phyloP scores from a whole-genome alignment of 2,329 filamentous ascomycete genomes.

The Elsinoe fawcettii region DNA sequence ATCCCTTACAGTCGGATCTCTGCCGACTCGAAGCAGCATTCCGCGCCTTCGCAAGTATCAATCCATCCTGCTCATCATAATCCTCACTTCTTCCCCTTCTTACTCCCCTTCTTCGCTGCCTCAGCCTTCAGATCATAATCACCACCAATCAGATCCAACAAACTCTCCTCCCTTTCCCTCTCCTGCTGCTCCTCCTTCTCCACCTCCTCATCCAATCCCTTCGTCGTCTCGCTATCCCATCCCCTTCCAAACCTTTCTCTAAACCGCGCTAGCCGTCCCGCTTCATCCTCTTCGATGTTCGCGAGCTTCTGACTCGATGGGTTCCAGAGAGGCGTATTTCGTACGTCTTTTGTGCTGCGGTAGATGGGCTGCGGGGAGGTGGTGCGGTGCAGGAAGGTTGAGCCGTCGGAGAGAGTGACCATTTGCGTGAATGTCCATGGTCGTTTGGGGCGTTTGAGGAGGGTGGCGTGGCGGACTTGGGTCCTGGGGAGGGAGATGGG shows the following conservation, averaged over 20 bases:
- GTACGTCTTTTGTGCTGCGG: conserved; percentile 67
- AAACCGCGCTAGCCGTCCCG: conserved; percentile 80
- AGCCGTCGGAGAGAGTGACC: conserved; percentile 84
- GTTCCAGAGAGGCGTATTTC: conserved; percentile 88
- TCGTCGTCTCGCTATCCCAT: conserved; percentile 57
- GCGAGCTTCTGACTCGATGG: conserved; percentile 70
- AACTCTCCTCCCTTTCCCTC: conserved; percentile 34
- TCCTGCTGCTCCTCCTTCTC: conserved; percentile 10
- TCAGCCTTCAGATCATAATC: conserved; percentile 38
- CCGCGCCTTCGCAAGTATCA: too few relatives aligned
- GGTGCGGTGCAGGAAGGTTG: conserved; percentile 70
- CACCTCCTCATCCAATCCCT: conserved; percentile 17
- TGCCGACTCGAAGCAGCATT: too few relatives aligned
- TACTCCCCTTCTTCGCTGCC: conserved; percentile 31
- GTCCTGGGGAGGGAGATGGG: conserved; percentile 15
- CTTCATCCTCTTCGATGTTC: conserved; percentile 92
- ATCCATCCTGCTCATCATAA: neutral
- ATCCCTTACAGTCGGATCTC: too few relatives aligned
- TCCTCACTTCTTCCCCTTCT: conserved; percentile 32
- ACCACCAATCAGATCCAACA: conserved; percentile 49
- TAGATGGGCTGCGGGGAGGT: conserved; percentile 61
- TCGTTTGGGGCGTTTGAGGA: conserved; percentile 77
- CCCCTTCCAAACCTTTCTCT: conserved; percentile 72
- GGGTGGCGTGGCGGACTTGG: conserved; percentile 73
- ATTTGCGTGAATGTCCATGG: conserved; percentile 98